Evolutionary conservation across 2,329 filamentous ascomycete genomes (phyloP).

Genomic region (Penicillium sp.): DNA sequence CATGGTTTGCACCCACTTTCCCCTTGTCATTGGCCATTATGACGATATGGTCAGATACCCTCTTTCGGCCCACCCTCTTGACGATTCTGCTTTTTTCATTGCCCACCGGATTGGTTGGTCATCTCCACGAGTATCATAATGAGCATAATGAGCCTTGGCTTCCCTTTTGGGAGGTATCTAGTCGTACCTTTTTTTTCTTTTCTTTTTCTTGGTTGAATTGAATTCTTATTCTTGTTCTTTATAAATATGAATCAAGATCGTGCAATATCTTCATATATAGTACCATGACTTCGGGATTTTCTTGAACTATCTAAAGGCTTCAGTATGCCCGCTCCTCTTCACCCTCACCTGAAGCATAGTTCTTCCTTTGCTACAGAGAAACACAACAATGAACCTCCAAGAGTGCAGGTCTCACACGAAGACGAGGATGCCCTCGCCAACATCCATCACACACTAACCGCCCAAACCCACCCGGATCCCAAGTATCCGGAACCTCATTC

Average conservation of each 20-base stretch:
- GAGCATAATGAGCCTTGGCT: background rate
- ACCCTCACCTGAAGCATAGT: slow-evolving; percentile 22
- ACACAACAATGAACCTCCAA: slow-evolving; percentile 13
- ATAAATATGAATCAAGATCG: slow-evolving; percentile 1
- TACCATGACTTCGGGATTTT: slow-evolving; percentile 3
- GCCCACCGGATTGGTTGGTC: background rate
- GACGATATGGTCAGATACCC: background rate
- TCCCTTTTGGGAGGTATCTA: background rate
- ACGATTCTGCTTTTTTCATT: background rate
- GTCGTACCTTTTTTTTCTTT: background rate
- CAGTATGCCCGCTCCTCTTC: slow-evolving; percentile 31
- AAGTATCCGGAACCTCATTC: slow-evolving; percentile 52
- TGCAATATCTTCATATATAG: background rate
- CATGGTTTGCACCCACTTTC: background rate
- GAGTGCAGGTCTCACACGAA: slow-evolving; percentile 29
- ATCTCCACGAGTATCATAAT: background rate
- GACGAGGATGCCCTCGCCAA: slow-evolving; percentile 33
- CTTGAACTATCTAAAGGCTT: slow-evolving; percentile 2
- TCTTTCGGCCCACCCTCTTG: background rate
- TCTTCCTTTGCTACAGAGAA: slow-evolving; percentile 19
- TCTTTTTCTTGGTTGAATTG: too few relatives aligned
- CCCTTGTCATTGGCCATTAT: slow-evolving; percentile 1
- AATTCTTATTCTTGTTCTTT: background rate
- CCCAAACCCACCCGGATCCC: slow-evolving; percentile 11
- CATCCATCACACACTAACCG: slow-evolving; percentile 33